phyloP scores from a whole-genome alignment of 345 rosid species.

The Excoecaria cochinchinensis region DNA sequence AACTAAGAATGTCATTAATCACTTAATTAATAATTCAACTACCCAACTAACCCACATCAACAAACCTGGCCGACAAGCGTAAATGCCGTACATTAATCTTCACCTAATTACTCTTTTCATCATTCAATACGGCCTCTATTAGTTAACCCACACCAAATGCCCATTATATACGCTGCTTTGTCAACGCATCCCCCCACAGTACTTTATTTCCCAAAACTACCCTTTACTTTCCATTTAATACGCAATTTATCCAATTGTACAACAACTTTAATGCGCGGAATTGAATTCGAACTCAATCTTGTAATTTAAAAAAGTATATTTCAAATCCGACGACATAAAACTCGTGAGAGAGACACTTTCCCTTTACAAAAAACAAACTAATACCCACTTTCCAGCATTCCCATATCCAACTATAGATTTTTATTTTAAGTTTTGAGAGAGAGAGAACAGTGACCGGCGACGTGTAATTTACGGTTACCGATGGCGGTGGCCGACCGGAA shows the following conservation, averaged over 20 bases:
- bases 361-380: neutral
- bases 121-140: neutral
- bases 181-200: neutral
- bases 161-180: too few species aligned
- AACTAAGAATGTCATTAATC: neutral
- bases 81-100: slow-evolving; percentile 18
- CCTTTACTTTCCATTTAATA: neutral
- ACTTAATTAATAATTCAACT: slow-evolving; percentile 23
- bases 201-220: neutral
- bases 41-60: slow-evolving; percentile 35
- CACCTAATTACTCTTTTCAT: slow-evolving; percentile 15
- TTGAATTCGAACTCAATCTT: neutral
- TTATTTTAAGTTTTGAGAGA: neutral
- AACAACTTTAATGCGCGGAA: slow-evolving; percentile 14
- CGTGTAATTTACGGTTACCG: slow-evolving; percentile 3
- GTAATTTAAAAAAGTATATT: slow-evolving; percentile 4
- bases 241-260: slow-evolving; percentile 2
- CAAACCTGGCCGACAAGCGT: slow-evolving; percentile 39
- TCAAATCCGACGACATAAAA: slow-evolving; percentile 37
- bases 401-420: neutral
- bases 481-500: slow-evolving; percentile 63
- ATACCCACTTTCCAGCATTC: neutral
- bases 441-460: neutral
- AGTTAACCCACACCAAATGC: neutral
- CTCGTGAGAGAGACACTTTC: slow-evolving; percentile 17